phyloP scores from a whole-genome alignment of 768 basidiomycete species.

The Plicaturopsis crispa region DNA sequence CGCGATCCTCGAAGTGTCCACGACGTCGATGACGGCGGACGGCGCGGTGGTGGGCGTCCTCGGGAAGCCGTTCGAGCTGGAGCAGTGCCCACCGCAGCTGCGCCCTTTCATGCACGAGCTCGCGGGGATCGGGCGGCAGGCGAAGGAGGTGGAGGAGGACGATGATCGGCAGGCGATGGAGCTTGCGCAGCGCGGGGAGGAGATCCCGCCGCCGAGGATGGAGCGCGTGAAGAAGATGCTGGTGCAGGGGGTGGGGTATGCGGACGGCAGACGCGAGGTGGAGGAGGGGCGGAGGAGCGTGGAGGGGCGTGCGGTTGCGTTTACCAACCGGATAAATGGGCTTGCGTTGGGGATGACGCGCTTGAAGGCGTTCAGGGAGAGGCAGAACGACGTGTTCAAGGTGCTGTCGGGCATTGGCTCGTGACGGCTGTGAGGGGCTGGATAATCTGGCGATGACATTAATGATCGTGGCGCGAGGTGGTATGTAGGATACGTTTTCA shows the following conservation, averaged over 20 bases:
- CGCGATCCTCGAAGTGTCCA: conserved; percentile 65
- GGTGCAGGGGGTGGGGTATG: conserved; percentile 45
- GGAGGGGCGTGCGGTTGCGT: conserved; percentile 58
- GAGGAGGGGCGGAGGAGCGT: conserved; percentile 38
- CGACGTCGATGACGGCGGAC: conserved; percentile 37
- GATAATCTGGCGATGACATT: no score
- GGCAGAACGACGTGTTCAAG: conserved; percentile 65
- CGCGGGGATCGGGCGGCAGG: conserved; percentile 41
- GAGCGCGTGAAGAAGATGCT: conserved; percentile 54
- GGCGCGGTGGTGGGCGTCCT: conserved; percentile 51
- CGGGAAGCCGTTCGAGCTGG: conserved; percentile 46
- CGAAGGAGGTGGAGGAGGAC: conserved; percentile 39
- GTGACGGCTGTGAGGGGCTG: no score
- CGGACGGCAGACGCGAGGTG: conserved; percentile 6
- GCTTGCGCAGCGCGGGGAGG: conserved; percentile 25
- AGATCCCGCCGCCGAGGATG: conserved; percentile 36
- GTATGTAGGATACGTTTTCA: no score
- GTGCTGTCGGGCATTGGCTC: conserved; percentile 45
- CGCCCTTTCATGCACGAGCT: conserved; percentile 69
- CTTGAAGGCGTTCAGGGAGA: conserved; percentile 63
- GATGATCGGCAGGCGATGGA: conserved; percentile 49
- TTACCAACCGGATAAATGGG: conserved; percentile 72
- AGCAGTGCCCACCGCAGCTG: conserved; percentile 54
- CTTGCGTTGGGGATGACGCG: conserved; percentile 66
- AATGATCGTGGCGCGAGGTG: no score